Conservation (phyloP, 768 basidiomycete genomes). For the Termitomyces sp. region DNA sequence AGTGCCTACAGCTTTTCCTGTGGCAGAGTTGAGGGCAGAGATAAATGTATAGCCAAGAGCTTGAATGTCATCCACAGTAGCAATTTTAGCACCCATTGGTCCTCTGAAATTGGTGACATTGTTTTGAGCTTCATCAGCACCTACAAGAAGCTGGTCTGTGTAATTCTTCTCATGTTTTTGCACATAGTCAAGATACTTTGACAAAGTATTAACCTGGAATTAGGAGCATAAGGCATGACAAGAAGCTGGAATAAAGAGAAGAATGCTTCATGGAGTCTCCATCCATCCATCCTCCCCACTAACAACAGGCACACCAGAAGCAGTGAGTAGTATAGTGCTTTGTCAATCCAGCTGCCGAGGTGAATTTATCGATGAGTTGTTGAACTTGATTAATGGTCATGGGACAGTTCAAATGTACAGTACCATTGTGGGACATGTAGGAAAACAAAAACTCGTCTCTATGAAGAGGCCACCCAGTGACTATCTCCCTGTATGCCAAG, state of each 20-base stretch:
- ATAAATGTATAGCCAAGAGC: neutral
- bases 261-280: conserved; percentile 12
- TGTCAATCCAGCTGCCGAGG: conserved; percentile 14
- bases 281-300: conserved; percentile 37
- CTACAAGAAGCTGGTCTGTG: conserved; percentile 8
- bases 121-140: neutral
- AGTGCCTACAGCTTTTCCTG: neutral
- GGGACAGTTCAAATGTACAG: neutral
- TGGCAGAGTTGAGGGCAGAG: neutral
- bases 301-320: conserved; percentile 24
- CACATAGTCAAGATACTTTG: conserved; percentile 25
- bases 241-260: no score
- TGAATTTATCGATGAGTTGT: conserved; percentile 23
- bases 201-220: conserved; percentile 19
- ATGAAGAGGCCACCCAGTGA: conserved; percentile 14
- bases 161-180: conserved; percentile 24
- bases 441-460: conserved; percentile 31
- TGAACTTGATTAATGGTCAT: conserved; percentile 15
- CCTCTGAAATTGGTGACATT: no score
- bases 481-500: conserved; percentile 14
- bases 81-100: neutral
- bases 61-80: neutral
- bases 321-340: conserved; percentile 26
- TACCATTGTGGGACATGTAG: conserved; percentile 19
- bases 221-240: neutral